These are phyloP conservation scores for Beauveria asiatica DNA, from an alignment of 2,329 filamentous ascomycete genomes.

Conservation along the genomic window DNA sequence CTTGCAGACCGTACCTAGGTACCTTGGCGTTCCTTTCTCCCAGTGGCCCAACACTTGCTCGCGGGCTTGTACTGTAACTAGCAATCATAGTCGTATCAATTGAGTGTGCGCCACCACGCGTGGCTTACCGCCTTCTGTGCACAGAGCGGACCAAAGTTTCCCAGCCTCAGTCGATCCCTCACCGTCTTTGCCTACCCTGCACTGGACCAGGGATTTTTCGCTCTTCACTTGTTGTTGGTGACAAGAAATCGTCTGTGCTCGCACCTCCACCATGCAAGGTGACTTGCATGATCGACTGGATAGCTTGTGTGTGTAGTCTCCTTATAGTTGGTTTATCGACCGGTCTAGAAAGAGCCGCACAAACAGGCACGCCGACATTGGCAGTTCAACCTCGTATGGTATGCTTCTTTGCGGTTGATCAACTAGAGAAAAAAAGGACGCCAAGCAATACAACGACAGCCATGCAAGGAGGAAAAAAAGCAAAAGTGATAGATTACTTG, in stretches of 20 bases:
- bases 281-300: conserved; percentile 8
- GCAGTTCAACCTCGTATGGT: background rate
- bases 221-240: too few species aligned
- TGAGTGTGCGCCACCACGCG: background rate
- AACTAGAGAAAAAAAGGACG: background rate
- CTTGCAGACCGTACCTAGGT: background rate
- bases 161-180: background rate
- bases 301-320: background rate
- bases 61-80: too few species aligned
- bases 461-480: background rate
- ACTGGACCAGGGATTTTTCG: background rate
- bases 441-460: background rate
- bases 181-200: conserved; percentile 6
- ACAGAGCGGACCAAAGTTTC: background rate
- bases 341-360: conserved; percentile 1
- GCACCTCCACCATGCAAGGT: background rate
- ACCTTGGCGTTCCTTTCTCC: background rate
- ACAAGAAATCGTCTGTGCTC: background rate
- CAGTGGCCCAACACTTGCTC: too few species aligned
- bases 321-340: background rate
- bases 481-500: conserved; percentile 1
- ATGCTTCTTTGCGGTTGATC: background rate
- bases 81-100: background rate
- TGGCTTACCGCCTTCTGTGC: conserved; percentile 2
- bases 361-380: background rate